Percentiles rank a stretch among this genome's conserved stretches.
phyloP scores from a whole-genome alignment of 164 flowering plant species.

The Amborella trichopoda region DNA sequence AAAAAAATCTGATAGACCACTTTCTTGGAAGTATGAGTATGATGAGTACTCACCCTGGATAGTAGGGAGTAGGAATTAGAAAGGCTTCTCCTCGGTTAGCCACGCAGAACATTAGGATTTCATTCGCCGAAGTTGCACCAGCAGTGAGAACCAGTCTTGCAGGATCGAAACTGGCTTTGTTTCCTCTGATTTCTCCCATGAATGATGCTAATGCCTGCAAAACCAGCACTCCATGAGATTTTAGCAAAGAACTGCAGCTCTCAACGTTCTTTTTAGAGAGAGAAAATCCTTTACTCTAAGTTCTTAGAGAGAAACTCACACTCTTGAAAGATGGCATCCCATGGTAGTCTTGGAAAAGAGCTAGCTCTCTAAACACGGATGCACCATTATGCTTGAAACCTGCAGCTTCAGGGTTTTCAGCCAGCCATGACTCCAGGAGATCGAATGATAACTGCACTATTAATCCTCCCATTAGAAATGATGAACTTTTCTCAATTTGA shows the following conservation, averaged over 20 bases:
- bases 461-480: neutral
- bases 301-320: neutral
- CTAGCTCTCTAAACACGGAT: slow-evolving; percentile 34
- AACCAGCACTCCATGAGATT: neutral
- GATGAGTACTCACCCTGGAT: slow-evolving; percentile 28
- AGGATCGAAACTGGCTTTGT: slow-evolving; percentile 27
- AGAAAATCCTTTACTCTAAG: neutral
- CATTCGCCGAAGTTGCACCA: slow-evolving; percentile 42
- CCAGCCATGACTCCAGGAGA: slow-evolving; percentile 37
- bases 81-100: slow-evolving; percentile 41
- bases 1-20: neutral
- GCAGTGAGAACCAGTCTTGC: slow-evolving; percentile 39
- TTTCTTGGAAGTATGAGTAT: neutral
- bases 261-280: neutral
- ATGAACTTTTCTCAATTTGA: neutral
- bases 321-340: slow-evolving; percentile 37
- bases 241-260: neutral
- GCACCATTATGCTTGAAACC: slow-evolving; percentile 15
- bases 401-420: slow-evolving; percentile 16
- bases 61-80: slow-evolving; percentile 38
- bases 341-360: slow-evolving; percentile 44
- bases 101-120: slow-evolving; percentile 35
- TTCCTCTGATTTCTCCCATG: slow-evolving; percentile 34
- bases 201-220: slow-evolving; percentile 24
- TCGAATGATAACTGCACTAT: slow-evolving; percentile 31